These are phyloP conservation scores for Sporothrix pseudoabietina DNA, from an alignment of 2,329 filamentous ascomycete genomes.

Conservation along the genomic window DNA sequence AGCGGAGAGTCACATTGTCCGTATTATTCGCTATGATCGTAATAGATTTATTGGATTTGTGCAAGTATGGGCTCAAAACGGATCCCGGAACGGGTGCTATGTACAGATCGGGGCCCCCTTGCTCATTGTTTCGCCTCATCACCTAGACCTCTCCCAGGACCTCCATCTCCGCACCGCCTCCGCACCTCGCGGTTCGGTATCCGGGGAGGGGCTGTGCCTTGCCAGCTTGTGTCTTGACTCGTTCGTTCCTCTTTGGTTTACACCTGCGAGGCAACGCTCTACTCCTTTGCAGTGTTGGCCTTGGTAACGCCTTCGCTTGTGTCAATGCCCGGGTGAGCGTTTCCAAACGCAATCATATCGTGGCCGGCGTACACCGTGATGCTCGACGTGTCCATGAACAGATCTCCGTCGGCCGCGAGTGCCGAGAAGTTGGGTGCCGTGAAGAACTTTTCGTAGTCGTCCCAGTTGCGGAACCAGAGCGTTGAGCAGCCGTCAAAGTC, in stretches of 20 bases:
- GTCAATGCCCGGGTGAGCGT: conserved; percentile 25
- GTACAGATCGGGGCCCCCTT: background rate
- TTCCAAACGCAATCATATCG: conserved; percentile 26
- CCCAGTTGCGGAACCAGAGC: conserved; percentile 26
- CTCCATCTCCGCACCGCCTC: conserved; percentile 13
- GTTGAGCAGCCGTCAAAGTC: conserved; percentile 29
- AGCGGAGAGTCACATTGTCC: background rate
- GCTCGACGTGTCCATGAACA: conserved; percentile 23
- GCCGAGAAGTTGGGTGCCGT: background rate
- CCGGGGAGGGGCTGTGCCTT: background rate
- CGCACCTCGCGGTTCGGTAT: conserved; percentile 16
- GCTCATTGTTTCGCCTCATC: background rate
- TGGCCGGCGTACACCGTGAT: conserved; percentile 25
- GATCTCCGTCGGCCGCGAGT: conserved; percentile 19
- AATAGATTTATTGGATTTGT: background rate
- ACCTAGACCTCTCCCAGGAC: background rate
- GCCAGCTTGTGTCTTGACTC: background rate
- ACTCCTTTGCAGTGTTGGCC: conserved; percentile 7
- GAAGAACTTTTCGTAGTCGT: conserved; percentile 23
- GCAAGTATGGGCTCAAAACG: background rate
- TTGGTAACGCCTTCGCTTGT: conserved; percentile 10
- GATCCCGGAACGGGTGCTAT: background rate
- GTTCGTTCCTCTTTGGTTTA: background rate
- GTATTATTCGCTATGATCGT: background rate
- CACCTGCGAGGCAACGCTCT: too few species aligned